Conservation (phyloP, 1,284 basidiomycete species). For the Schizophyllum commune region DNA sequence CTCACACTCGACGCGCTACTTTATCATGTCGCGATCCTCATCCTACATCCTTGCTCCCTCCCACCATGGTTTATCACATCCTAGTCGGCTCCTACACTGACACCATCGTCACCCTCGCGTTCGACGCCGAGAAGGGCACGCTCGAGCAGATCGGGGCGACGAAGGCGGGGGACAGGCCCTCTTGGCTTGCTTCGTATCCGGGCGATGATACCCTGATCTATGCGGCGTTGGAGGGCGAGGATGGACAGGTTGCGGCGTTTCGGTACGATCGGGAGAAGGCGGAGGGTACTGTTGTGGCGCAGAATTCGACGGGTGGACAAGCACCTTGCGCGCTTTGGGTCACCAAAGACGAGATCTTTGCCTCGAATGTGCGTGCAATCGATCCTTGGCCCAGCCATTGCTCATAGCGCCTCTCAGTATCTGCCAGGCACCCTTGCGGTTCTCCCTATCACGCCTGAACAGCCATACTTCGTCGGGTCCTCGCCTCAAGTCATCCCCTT, state of each 20-base stretch:
- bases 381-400: background rate
- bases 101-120: conserved; percentile 45
- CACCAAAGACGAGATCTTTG: conserved; percentile 41
- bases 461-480: conserved; percentile 33
- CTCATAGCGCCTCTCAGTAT: conserved; percentile 36
- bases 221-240: conserved; percentile 50
- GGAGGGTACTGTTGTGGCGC: conserved; percentile 35
- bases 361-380: conserved; percentile 53
- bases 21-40: background rate
- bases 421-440: conserved; percentile 45
- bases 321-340: conserved; percentile 54
- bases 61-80: conserved; percentile 35
- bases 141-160: conserved; percentile 37
- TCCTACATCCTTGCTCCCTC: background rate
- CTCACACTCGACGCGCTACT: background rate
- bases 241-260: conserved; percentile 51
- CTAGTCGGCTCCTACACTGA: conserved; percentile 60
- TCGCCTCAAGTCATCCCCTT: conserved; percentile 30
- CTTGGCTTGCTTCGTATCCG: conserved; percentile 60
- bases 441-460: conserved; percentile 38
- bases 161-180: conserved; percentile 55
- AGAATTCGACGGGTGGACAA: conserved; percentile 43
- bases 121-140: conserved; percentile 30
- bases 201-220: conserved; percentile 46
- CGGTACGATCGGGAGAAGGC: conserved; percentile 38